These are phyloP conservation scores for Cercospora sp. DNA, from an alignment of 2,329 filamentous ascomycete genomes.

Conservation along the genomic window DNA sequence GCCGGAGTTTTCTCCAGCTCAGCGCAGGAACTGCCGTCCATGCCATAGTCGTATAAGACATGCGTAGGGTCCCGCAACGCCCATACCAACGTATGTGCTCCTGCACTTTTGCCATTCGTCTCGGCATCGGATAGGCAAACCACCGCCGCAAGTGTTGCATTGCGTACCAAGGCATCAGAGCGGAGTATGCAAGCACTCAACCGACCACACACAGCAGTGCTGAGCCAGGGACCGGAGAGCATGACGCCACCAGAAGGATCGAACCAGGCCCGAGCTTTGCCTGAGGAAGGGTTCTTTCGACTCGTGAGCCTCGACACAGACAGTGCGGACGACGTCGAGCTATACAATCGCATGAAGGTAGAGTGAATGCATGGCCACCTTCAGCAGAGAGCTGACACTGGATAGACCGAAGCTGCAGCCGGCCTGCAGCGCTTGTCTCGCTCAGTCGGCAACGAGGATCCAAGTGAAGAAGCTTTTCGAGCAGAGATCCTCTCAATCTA, in stretches of 20 bases:
- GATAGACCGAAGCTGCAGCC: neutral
- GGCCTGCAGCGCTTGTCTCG: slow-evolving; percentile 7
- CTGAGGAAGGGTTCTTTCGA: neutral
- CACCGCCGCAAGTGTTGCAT: neutral
- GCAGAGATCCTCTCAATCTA: slow-evolving; percentile 43
- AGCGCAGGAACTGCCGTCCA: neutral
- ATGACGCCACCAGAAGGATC: neutral
- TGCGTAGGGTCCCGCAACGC: neutral
- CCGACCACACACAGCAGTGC: neutral
- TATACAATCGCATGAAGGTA: neutral
- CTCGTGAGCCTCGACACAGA: neutral
- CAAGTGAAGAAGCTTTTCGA: slow-evolving; percentile 46
- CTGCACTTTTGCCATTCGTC: neutral
- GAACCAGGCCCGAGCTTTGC: neutral
- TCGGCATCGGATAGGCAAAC: neutral
- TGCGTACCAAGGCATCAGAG: neutral
- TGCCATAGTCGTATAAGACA: neutral
- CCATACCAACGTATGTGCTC: neutral
- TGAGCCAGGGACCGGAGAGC: neutral
- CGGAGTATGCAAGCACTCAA: slow-evolving; percentile 1
- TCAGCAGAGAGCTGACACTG: neutral
- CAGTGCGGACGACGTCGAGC: neutral
- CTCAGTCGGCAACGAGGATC: neutral
- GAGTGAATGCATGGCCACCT: neutral
- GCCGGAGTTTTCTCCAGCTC: slow-evolving; percentile 1